A percentile compares a stretch with the other conserved stretches of the same genome.
Evolutionary conservation across 129 eudicot genomes (phyloP).

Genomic region (Flaveria ramosissima): DNA sequence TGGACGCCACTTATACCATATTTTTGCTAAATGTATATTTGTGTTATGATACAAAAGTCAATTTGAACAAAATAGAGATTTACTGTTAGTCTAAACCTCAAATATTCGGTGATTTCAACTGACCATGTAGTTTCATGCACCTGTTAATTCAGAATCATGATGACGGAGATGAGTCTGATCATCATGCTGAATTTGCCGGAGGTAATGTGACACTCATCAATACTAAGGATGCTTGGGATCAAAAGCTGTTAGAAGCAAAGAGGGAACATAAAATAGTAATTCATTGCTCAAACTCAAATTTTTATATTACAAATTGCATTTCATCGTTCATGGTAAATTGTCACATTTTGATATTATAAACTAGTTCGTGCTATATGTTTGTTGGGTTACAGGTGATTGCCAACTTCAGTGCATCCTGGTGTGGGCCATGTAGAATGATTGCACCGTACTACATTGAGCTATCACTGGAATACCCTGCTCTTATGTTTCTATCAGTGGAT

Average conservation of each 20-base stretch:
- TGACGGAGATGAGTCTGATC: too few relatives aligned
- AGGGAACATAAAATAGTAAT: slow-evolving; percentile 38
- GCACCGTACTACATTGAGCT: slow-evolving; percentile 65
- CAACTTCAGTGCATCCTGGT: slow-evolving; percentile 90
- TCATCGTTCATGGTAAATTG: too few relatives aligned
- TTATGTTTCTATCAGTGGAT: slow-evolving; percentile 59
- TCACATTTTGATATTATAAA: too few relatives aligned
- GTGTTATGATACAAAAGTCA: too few relatives aligned
- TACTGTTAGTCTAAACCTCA: neutral
- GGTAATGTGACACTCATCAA: slow-evolving; percentile 43
- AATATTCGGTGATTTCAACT: neutral
- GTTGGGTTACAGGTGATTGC: slow-evolving; percentile 59
- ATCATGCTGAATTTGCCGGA: slow-evolving; percentile 20
- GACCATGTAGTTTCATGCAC: neutral
- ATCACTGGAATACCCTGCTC: slow-evolving; percentile 59
- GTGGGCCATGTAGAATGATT: slow-evolving; percentile 75
- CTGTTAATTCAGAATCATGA: too few relatives aligned
- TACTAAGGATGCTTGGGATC: slow-evolving; percentile 41
- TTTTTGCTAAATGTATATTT: too few relatives aligned
- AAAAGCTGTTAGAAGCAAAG: slow-evolving; percentile 39
- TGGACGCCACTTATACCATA: too few relatives aligned
- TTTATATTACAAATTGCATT: too few relatives aligned
- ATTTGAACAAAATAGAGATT: too few relatives aligned
- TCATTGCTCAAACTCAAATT: neutral
- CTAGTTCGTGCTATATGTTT: too few relatives aligned